Evolutionary conservation across 2,329 filamentous ascomycete species (phyloP), one percentile per base, ranked within the genome.

Genomic region (Phaeosphaeria sp.): DNA sequence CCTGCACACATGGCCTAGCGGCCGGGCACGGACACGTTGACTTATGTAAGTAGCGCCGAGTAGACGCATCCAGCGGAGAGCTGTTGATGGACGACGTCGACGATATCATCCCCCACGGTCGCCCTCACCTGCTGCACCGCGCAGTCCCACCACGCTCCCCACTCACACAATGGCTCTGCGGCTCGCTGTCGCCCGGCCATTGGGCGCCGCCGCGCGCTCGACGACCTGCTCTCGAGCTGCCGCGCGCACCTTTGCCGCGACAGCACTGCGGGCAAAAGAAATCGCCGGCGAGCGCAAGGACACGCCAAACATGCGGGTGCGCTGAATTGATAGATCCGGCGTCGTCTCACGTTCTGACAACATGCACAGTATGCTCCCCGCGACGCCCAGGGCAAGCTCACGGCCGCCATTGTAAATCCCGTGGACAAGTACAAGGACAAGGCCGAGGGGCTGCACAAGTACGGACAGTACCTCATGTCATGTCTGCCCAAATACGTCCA

Each of bases 401-500:
- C 91, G 74, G 90, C 84, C 21, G 90, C 93, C 57, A 82, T 96
- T 71, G 86, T 97, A 72, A 97, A 98, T 81, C 93, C 94, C 36
- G 87, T 91, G 78, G 95, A 98, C 85, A 96, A 95, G 81, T 96
- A 93, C 81, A 85, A 90, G 77, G 89, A 91, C 76, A 95, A 94
- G 82, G 87, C 91, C 68, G 91, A 96, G 66, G 86, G 89, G 75
- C 84, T 98, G 76, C 95, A 99, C 84, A 90, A 89, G 73, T 99
- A 99, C 77, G 95, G 95, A 73, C 89, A 96, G 75, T 99, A 97
- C 86, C 83, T 99, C 73, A 94, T 99, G 87, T 93, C 93, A 68
- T 96, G 92, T 79, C 81, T 99, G 74, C 96, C 95, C 72, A 98
- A 97, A 84, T 97, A 97, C 81, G 87, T 99, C 72, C 96, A 99